Conservation (phyloP, 352 stramenopile species). For the Stephanocyclus meneghinianus region DNA sequence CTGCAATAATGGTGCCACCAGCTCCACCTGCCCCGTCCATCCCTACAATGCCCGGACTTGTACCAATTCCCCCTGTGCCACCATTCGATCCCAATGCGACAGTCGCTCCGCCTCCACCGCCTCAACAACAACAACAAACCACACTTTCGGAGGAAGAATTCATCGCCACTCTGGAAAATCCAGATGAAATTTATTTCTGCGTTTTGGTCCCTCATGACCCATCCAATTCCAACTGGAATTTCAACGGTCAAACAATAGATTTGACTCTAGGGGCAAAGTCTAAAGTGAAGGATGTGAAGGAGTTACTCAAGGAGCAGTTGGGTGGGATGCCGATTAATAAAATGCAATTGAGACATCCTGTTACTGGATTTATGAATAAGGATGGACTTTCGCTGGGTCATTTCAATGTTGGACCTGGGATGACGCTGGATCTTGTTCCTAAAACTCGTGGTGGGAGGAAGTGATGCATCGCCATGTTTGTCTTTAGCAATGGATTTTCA, state of each 20-base stretch:
- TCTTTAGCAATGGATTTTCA: not conserved
- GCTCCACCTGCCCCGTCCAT: slow-evolving; percentile 19
- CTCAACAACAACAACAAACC: slow-evolving; percentile 6
- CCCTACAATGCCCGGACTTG: slow-evolving; percentile 9
- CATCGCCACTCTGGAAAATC: slow-evolving; percentile 57
- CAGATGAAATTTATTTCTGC: slow-evolving; percentile 60
- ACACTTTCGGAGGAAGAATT: slow-evolving; percentile 68
- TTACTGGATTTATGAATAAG: slow-evolving; percentile 90
- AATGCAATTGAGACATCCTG: slow-evolving; percentile 89
- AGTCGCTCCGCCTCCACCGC: not conserved
- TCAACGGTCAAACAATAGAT: slow-evolving; percentile 90
- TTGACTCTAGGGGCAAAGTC: slow-evolving; percentile 88
- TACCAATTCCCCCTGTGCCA: slow-evolving; percentile 1
- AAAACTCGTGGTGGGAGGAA: slow-evolving; percentile 74
- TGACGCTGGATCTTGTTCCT: slow-evolving; percentile 72
- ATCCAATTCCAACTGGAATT: slow-evolving; percentile 89
- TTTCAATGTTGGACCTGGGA: slow-evolving; percentile 77
- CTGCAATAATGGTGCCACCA: slow-evolving; percentile 14
- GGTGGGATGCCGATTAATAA: slow-evolving; percentile 93
- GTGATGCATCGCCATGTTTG: not conserved
- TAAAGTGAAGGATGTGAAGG: slow-evolving; percentile 90
- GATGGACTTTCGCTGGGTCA: slow-evolving; percentile 65
- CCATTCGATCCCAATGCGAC: slow-evolving; percentile 2
- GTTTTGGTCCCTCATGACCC: slow-evolving; percentile 87
- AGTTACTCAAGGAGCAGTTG: slow-evolving; percentile 84